Conservation (phyloP, 2,329 filamentous ascomycete species). For the Cordyceps militaris region DNA sequence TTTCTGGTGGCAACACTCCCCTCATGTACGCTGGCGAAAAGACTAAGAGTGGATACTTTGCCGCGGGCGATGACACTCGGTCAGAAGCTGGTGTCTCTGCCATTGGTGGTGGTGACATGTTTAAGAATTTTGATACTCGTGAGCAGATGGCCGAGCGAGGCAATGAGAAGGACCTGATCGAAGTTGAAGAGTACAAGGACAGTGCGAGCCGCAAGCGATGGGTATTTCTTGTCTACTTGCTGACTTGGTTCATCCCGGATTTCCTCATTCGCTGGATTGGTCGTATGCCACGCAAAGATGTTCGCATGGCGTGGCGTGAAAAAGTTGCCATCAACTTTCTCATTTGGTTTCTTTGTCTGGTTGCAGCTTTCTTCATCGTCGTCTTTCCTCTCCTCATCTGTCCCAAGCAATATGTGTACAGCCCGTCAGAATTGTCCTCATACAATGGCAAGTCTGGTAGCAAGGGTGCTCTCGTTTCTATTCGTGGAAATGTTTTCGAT, state of each 20-base stretch:
- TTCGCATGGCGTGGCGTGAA: constrained; percentile 90
- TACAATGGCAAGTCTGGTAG: constrained; percentile 65
- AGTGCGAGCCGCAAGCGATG: constrained; percentile 82
- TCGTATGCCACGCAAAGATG: constrained; percentile 84
- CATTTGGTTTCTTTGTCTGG: constrained; percentile 79
- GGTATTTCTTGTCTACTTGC: constrained; percentile 72
- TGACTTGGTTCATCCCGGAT: constrained; percentile 87
- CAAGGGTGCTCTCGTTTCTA: constrained; percentile 60
- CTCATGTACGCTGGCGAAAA: constrained; percentile 66
- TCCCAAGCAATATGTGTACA: constrained; percentile 84
- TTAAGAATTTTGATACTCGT: constrained; percentile 89
- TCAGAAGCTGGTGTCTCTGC: constrained; percentile 92
- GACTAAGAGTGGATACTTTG: constrained; percentile 72
- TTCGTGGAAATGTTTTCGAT: constrained; percentile 86
- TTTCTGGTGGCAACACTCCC: constrained; percentile 46
- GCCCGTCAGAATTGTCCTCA: constrained; percentile 63
- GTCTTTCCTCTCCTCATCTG: constrained; percentile 83
- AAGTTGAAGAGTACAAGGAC: constrained; percentile 77
- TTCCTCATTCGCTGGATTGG: constrained; percentile 70
- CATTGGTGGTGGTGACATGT: constrained; percentile 91
- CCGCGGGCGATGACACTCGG: constrained; percentile 65
- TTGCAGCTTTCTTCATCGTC: constrained; percentile 84
- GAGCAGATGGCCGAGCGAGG: constrained; percentile 93
- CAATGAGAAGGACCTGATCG: constrained; percentile 81
- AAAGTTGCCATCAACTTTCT: constrained; percentile 97